Evolutionary conservation across 225 moss, liverwort and hornwort species (phyloP).

Genomic region (Neckera pumila): DNA sequence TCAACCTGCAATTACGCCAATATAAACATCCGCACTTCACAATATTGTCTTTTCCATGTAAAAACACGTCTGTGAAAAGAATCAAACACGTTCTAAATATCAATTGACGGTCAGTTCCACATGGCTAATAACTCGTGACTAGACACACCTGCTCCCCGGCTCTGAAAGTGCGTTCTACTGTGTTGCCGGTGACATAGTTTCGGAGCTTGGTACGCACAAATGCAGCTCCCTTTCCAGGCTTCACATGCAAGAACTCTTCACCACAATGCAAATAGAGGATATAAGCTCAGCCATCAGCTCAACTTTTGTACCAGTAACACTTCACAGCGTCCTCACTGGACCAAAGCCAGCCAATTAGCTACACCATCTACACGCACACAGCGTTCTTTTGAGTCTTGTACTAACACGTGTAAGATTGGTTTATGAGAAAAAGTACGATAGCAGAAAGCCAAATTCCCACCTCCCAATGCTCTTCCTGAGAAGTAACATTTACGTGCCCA

Average conservation of each 20-base stretch:
- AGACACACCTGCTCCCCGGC: constrained; percentile 78
- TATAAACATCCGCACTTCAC: neutral
- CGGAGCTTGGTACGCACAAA: constrained; percentile 94
- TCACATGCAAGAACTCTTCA: constrained; percentile 94
- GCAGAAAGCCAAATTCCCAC: neutral
- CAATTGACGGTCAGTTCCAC: neutral
- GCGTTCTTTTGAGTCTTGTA: neutral
- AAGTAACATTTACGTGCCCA: neutral
- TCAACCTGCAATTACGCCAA: constrained; percentile 30
- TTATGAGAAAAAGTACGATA: neutral
- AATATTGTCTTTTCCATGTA: neutral
- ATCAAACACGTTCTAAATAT: neutral
- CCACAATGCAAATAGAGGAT: constrained; percentile 4
- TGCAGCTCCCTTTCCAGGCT: constrained; percentile 98
- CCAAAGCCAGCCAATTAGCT: neutral
- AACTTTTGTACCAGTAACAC: neutral
- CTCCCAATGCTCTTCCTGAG: neutral
- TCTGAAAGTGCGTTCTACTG: constrained; percentile 91
- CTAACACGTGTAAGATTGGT: neutral
- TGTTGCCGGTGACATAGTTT: constrained; percentile 85
- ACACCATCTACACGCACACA: neutral
- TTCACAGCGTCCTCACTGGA: neutral
- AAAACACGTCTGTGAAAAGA: neutral
- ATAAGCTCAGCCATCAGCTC: neutral
- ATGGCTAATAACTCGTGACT: neutral